Evolutionary conservation across 495 filamentous ascomycete genomes (phyloP).

Genomic region (Daldinia loculata): DNA sequence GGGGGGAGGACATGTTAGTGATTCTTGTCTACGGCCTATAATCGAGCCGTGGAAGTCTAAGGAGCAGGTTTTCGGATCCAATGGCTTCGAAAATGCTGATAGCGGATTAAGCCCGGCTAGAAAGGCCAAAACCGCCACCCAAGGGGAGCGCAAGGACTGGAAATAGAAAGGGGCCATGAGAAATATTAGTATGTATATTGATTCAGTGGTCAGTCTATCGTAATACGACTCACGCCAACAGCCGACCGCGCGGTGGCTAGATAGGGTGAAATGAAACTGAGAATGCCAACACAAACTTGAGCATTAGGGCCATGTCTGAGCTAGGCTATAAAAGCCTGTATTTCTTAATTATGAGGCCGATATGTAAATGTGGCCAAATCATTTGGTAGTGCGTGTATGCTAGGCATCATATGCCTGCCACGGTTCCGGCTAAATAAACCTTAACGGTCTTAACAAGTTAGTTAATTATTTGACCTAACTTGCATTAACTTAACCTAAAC

Average conservation of each 20-base stretch:
- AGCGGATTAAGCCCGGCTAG: not conserved
- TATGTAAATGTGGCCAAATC: conserved; percentile 38
- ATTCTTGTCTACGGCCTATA: not conserved
- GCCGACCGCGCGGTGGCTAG: not conserved
- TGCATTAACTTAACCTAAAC: too few relatives aligned
- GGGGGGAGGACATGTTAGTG: conserved; percentile 21
- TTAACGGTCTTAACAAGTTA: too few relatives aligned
- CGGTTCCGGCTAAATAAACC: conserved; percentile 34
- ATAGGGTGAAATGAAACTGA: not conserved
- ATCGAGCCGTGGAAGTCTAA: not conserved
- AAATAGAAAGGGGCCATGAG: not conserved
- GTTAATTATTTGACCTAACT: too few relatives aligned
- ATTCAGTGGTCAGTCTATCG: not conserved
- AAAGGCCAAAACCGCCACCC: not conserved
- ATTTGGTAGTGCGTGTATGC: not conserved
- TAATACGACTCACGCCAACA: not conserved
- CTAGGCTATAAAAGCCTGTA: not conserved
- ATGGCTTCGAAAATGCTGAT: not conserved
- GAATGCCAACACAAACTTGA: not conserved
- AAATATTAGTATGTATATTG: not conserved
- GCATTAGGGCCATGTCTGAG: not conserved
- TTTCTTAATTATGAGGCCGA: not conserved
- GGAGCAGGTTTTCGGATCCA: conserved; percentile 7
- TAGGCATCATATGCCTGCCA: not conserved
- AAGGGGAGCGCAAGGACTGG: not conserved